Conservation (phyloP, 495 filamentous ascomycete genomes). For the Hypoxylon cercidicola region DNA sequence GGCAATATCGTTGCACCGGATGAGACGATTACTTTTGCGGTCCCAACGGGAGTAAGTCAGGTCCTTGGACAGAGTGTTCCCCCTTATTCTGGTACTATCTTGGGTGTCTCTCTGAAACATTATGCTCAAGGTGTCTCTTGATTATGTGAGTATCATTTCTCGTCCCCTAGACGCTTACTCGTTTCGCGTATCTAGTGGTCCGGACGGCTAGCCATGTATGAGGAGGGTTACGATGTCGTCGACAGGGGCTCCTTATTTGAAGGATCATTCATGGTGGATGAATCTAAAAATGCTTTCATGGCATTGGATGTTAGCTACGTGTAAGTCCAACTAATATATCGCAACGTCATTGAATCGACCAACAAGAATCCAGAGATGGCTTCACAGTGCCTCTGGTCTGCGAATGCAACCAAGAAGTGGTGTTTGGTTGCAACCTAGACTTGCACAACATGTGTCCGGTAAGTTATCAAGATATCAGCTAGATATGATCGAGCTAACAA, state of each 20-base stretch:
- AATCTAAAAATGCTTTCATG: constrained; percentile 8
- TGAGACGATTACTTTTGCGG: constrained; percentile 27
- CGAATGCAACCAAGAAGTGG: constrained; percentile 22
- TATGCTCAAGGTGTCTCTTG: no score
- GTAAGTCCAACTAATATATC: constrained; percentile 28
- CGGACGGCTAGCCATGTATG: constrained; percentile 39
- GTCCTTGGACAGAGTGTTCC: background rate
- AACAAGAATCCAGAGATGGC: constrained; percentile 25
- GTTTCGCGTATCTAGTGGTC: constrained; percentile 26
- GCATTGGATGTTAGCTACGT: constrained; percentile 45
- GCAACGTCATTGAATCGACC: no score
- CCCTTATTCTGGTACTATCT: background rate
- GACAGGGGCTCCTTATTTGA: constrained; percentile 38
- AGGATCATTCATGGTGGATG: constrained; percentile 31
- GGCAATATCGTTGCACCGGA: constrained; percentile 11
- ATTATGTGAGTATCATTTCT: no score
- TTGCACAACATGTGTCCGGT: constrained; percentile 40
- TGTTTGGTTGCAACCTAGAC: constrained; percentile 41
- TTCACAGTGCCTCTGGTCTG: constrained; percentile 46
- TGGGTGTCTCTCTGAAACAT: no score
- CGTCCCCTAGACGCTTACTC: constrained; percentile 1
- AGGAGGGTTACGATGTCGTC: constrained; percentile 18
- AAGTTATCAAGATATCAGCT: constrained; percentile 1
- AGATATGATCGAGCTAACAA: background rate
- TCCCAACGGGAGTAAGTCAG: constrained; percentile 38